A percentile compares a stretch with the other conserved stretches of the same genome.
Evolutionary conservation across 2,329 filamentous ascomycete genomes (phyloP).

Genomic region (Ilyonectria robusta): DNA sequence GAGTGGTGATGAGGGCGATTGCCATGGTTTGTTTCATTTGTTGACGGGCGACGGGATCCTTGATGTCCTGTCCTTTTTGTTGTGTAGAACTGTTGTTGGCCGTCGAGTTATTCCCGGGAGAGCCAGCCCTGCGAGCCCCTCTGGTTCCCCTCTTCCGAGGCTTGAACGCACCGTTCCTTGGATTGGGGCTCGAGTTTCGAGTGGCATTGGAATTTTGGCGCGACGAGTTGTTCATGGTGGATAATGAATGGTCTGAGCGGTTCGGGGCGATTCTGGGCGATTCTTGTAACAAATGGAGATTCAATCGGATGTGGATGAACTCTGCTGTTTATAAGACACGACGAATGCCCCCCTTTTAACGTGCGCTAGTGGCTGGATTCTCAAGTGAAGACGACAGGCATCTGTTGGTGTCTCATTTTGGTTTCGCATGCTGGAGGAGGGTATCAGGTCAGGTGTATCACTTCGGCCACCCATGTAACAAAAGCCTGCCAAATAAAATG

Average conservation of each 20-base stretch:
- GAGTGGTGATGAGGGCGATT: constrained; percentile 34
- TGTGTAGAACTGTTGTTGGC: background rate
- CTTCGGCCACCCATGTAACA: background rate
- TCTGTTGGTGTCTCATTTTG: background rate
- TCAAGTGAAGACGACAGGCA: background rate
- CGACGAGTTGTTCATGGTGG: background rate
- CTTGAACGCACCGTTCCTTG: background rate
- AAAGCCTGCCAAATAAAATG: background rate
- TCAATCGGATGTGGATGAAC: background rate
- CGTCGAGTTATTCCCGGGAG: background rate
- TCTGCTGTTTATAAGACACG: background rate
- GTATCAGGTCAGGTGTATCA: background rate
- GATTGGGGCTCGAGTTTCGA: background rate
- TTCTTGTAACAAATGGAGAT: background rate
- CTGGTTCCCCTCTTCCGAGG: constrained; percentile 12
- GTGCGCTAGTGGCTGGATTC: background rate
- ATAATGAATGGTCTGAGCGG: background rate
- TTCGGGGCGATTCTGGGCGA: too few relatives aligned
- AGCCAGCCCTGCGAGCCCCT: constrained; percentile 13
- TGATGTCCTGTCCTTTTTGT: constrained; percentile 15
- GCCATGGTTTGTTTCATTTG: constrained; percentile 39
- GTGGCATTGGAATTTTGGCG: background rate
- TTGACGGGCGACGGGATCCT: constrained; percentile 34
- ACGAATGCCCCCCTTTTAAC: background rate
- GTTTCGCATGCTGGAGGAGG: background rate